phyloP scores from a whole-genome alignment of 495 filamentous ascomycete species.

The Gamarada debralockiae region DNA sequence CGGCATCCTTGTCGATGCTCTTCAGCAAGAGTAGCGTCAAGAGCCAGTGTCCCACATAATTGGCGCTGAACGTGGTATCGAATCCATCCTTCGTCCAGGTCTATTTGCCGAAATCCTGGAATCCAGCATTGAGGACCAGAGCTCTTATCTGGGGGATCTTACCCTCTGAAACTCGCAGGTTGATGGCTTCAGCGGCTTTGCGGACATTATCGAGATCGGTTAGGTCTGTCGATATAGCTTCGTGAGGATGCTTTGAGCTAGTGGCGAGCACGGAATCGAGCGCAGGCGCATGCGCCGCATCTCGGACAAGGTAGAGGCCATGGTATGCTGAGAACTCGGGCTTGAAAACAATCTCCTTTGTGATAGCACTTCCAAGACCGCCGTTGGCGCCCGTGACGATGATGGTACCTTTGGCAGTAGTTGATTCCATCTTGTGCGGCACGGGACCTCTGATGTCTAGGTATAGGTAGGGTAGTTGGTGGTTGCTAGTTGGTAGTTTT shows the following conservation, averaged over 20 bases:
- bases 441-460: not conserved
- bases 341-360: not conserved
- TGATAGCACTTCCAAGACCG: not conserved
- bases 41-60: not conserved
- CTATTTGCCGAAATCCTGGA: not conserved
- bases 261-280: not conserved
- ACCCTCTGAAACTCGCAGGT: not conserved
- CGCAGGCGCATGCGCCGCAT: not conserved
- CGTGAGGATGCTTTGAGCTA: not conserved
- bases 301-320: not conserved
- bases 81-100: not conserved
- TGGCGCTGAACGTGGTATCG: not conserved
- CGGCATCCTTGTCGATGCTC: not conserved
- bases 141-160: not conserved
- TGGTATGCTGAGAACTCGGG: constrained; percentile 1
- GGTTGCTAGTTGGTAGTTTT: not conserved
- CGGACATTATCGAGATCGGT: not conserved
- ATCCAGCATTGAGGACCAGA: not conserved
- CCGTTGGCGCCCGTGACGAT: constrained; percentile 6
- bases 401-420: not conserved
- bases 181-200: not conserved
- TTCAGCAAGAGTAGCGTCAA: not conserved
- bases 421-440: not conserved
- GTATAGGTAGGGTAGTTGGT: not conserved
- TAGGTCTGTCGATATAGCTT: not conserved